Conservation (phyloP, 2,329 filamentous ascomycete genomes). For the Colletotrichum horii region DNA sequence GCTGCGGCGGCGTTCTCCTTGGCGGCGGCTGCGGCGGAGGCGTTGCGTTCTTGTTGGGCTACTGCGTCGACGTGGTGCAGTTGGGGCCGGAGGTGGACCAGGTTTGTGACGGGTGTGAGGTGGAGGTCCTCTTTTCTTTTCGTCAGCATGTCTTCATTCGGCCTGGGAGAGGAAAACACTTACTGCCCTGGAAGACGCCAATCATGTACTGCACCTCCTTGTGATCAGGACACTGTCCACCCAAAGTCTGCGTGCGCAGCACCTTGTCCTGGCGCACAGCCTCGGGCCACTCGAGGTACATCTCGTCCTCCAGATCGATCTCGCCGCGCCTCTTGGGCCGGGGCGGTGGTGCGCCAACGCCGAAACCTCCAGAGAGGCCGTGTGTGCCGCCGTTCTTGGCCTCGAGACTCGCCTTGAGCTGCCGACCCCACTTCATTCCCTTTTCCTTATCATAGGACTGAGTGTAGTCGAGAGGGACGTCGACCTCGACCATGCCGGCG, state of each 20-base stretch:
- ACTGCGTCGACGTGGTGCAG: constrained; percentile 91
- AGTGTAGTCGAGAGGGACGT: constrained; percentile 79
- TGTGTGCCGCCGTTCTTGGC: constrained; percentile 69
- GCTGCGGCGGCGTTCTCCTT: constrained; percentile 38
- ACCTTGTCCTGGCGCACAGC: constrained; percentile 74
- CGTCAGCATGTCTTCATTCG: background rate
- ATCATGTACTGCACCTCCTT: constrained; percentile 86
- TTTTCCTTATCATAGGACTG: constrained; percentile 83
- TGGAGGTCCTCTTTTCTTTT: constrained; percentile 73
- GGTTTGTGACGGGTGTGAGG: constrained; percentile 80
- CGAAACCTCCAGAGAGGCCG: constrained; percentile 76
- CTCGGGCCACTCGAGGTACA: constrained; percentile 66
- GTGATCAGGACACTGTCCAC: constrained; percentile 76
- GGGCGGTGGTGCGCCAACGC: constrained; percentile 57
- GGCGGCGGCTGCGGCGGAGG: constrained; percentile 40
- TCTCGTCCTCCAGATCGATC: constrained; percentile 50
- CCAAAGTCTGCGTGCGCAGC: constrained; percentile 81
- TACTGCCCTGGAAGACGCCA: constrained; percentile 85
- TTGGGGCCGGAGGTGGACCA: constrained; percentile 89
- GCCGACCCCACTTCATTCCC: constrained; percentile 82
- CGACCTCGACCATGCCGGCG: constrained; percentile 87
- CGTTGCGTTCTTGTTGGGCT: constrained; percentile 70
- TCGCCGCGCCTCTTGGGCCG: constrained; percentile 34
- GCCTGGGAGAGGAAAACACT: constrained; percentile 33
- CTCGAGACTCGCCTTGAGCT: constrained; percentile 66